Evolutionary conservation across 2,329 filamentous ascomycete species (phyloP).

Genomic region (Nannizziopsis arthrosporioides): DNA sequence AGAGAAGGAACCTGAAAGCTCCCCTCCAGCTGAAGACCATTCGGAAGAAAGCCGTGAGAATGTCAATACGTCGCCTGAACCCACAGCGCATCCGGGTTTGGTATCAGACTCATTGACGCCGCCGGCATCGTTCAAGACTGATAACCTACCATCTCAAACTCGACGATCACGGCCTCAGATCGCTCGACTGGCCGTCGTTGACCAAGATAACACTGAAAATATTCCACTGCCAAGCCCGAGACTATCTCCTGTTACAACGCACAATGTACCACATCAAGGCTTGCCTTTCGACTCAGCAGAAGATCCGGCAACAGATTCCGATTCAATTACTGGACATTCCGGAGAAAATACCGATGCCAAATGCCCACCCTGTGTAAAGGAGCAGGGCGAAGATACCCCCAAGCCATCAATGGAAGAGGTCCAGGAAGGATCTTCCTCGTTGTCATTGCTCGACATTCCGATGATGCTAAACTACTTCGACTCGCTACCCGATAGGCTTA

Average conservation of each 20-base stretch:
- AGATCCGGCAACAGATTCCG: conserved; percentile 32
- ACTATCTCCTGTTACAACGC: conserved; percentile 76
- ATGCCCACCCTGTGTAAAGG: not conserved
- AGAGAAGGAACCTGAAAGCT: not conserved
- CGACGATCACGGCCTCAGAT: conserved; percentile 30
- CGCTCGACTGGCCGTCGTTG: conserved; percentile 9
- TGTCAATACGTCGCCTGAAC: conserved; percentile 14
- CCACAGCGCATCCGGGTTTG: conserved; percentile 13
- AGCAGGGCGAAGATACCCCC: conserved; percentile 1
- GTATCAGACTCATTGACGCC: not conserved
- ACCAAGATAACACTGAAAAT: conserved; percentile 43
- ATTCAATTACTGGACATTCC: conserved; percentile 32
- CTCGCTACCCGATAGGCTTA: conserved; percentile 78
- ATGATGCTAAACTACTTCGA: conserved; percentile 83
- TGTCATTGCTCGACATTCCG: conserved; percentile 63
- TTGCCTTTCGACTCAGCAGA: conserved; percentile 34
- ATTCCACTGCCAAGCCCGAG: conserved; percentile 90
- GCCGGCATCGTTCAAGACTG: not conserved
- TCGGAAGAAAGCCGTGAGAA: not conserved
- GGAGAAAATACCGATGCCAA: not conserved
- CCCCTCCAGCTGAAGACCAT: not conserved
- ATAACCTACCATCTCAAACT: conserved; percentile 10
- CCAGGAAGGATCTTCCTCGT: conserved; percentile 19
- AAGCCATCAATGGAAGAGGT: no score
- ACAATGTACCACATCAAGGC: conserved; percentile 43